phyloP scores from a whole-genome alignment of 345 rosid species.

The Excoecaria cochinchinensis region DNA sequence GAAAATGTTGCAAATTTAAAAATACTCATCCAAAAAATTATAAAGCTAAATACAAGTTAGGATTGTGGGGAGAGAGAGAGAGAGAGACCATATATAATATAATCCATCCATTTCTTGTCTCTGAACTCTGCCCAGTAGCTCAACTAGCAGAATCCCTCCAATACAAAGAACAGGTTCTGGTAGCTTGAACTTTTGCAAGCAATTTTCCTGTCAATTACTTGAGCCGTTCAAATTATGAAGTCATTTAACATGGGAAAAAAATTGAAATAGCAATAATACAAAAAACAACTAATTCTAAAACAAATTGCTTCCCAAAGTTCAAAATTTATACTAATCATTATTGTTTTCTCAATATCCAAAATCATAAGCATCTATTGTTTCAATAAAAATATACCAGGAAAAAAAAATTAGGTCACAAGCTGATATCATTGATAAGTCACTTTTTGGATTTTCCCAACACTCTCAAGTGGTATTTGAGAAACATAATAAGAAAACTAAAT shows the following conservation, averaged over 20 bases:
- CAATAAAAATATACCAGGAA: neutral
- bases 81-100: conserved; percentile 77
- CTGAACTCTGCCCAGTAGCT: conserved; percentile 90
- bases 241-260: neutral
- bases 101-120: conserved; percentile 72
- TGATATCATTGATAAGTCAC: neutral
- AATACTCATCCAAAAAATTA: neutral
- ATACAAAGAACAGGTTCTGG: conserved; percentile 81
- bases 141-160: conserved; percentile 73
- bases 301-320: neutral
- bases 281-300: neutral
- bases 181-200: conserved; percentile 73
- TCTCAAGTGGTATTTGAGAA: neutral
- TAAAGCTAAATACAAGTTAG: neutral
- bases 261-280: neutral
- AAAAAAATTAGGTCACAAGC: neutral
- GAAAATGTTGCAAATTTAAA: neutral
- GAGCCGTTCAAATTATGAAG: neutral
- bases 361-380: neutral
- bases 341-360: neutral
- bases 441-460: neutral
- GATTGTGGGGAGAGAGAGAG: conserved; percentile 4
- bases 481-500: neutral
- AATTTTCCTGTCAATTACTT: conserved; percentile 55
- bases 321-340: neutral